Evolutionary conservation across 192 early-diverging fungal species (phyloP), one percentile per base, ranked within the genome.

Genomic region (Rhizophagus sp.): DNA sequence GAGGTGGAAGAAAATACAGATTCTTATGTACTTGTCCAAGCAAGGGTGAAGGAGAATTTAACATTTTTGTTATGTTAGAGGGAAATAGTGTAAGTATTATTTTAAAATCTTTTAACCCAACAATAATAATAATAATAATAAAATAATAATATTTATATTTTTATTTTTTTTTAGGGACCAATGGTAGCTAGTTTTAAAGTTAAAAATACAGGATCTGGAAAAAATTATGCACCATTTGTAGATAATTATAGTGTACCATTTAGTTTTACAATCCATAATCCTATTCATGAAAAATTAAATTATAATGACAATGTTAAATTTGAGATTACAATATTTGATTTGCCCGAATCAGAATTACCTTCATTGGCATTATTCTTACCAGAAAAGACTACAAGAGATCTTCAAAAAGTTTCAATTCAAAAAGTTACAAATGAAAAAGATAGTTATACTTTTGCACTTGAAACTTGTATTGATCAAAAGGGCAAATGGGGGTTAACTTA

Each of bases 261-360:
- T 62, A 62, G 24, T 13, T 77, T 77, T 47, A 66, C 76, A 12
- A 77, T 77, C 33, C 36, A 36, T 11, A 47, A 33, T 11, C 76
- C 76, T 44, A 66, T 66, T 49, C 64, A 77, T 66, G 22, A 39
- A 33, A 77, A 52, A 17, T 62, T 77, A 66, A 47, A 39, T 44
- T 66, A 25, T 22, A 77, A 77, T 36, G 11, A 33, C 13, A 19
- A 66, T 65, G 10, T 34, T 3, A 41, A 44, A 41, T 77, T 77
- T 52, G 75, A 77, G n/a, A 15, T 77, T 22, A n/a, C 30, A 8
- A 65, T 77, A 22, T 77, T 77, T 77, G 76, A 77, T 66, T 24
- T 22, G 25, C 19, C 63, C 0, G 76, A 77, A 65, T 25, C n/a
- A 13, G 30, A 52, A 41, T 65, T 65, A 65, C 76, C 62, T 22